Base-by-base conservation (phyloP, 2,329 filamentous ascomycete species). In the Daldinia eschscholtzii region DNA sequence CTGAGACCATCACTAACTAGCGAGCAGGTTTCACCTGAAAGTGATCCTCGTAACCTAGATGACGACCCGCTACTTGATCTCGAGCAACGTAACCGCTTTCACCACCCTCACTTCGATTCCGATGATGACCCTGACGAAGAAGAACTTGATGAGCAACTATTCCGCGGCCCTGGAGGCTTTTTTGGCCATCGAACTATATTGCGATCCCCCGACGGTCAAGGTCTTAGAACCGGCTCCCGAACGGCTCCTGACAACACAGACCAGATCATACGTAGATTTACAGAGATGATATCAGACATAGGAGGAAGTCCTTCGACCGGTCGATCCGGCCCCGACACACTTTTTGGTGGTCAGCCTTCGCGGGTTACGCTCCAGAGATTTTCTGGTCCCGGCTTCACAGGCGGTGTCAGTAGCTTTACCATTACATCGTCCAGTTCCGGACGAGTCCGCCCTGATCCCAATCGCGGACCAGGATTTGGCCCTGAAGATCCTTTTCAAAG, bases 1-100 rank as follows among this genome's bases (percentile, higher is more conserved):
- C 6, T 20, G 5, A 33, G 39, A 9, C 18, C 12, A 26, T 4
- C 57, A 39, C 66, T 79, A 65, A 83, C 72, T 35, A 35, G 35
- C 13, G n/a, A 7, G 33, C 58, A 89, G 87, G 78, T 89, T 20
- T 82, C 81, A 23, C 77, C 80, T 0, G 85, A 87, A 2, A 89
- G 88, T 73, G 92, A 94, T 72, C 91, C 91, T 9, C 86, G 91
- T 69, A 73, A 79, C 1, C 71, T 78, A 33, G 68, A 78, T 23
- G 76, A 79, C 26, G 50, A 62, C 0, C 78, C 77, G 3, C 79
- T 79, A 5, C 73, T 79, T 39, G 77, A 78, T 60, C 66, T 70
- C n/a, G 62, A 71, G 15, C 63, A 52, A 56, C 60, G 59, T 18
- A 62, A 35, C 56, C 59, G 57, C 20, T 74, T 73, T 48, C 66